Percentiles rank a stretch among this genome's conserved stretches.
Evolutionary conservation across 2,329 filamentous ascomycete genomes (phyloP).

Genomic region (Fusarium mexicanum): DNA sequence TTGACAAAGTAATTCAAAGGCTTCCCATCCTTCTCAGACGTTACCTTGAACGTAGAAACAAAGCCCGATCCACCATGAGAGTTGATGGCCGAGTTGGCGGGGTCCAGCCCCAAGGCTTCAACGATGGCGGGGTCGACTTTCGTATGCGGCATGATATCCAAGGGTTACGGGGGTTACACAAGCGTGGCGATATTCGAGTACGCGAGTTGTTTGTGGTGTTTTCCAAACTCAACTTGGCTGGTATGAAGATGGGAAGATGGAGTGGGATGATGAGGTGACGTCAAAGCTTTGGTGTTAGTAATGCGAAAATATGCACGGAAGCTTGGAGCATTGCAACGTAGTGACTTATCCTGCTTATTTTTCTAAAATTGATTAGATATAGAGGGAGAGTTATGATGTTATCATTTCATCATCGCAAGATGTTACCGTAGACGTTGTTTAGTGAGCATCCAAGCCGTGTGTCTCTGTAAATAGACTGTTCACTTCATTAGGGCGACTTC

Average conservation of each 20-base stretch:
- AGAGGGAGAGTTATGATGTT: background rate
- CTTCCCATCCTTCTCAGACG: constrained; percentile 57
- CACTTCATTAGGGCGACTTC: too few species aligned
- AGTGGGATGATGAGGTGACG: constrained; percentile 43
- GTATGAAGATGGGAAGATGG: background rate
- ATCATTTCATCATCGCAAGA: background rate
- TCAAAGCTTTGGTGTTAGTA: constrained; percentile 40
- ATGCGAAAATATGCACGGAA: constrained; percentile 22
- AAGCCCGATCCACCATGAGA: constrained; percentile 75
- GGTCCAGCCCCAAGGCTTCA: constrained; percentile 65
- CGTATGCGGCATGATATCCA: constrained; percentile 20
- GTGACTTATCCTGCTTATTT: background rate
- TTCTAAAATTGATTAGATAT: background rate
- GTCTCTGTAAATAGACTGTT: background rate
- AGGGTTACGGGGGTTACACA: too few species aligned
- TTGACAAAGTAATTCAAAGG: constrained; percentile 76
- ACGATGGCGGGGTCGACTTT: constrained; percentile 22
- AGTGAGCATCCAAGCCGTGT: background rate
- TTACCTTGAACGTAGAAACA: constrained; percentile 71
- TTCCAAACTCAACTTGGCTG: background rate
- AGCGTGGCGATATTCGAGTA: background rate
- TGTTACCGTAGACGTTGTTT: background rate
- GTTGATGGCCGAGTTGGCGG: constrained; percentile 66
- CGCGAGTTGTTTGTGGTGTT: background rate
- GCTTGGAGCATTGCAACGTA: background rate